These are phyloP conservation scores for Erigeron canadensis DNA, from an alignment of 129 eudicot species.

Conservation along the genomic window DNA sequence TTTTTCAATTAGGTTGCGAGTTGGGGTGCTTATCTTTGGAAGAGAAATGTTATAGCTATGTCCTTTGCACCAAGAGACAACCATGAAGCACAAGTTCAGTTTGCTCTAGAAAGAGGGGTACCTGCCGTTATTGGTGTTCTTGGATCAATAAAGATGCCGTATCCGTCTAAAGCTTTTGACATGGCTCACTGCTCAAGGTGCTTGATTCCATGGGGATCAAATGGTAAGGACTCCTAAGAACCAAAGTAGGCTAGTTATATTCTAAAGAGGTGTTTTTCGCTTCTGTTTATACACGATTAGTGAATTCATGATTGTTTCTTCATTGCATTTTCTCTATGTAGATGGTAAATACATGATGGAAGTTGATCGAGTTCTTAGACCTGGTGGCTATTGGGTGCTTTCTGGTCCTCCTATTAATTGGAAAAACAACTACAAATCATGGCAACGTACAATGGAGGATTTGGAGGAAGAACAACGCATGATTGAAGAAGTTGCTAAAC, in stretches of 20 bases:
- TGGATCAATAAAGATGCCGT: constrained; percentile 24
- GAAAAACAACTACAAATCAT: constrained; percentile 22
- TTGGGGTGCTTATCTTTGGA: constrained; percentile 33
- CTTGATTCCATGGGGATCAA: constrained; percentile 36
- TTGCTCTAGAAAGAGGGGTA: constrained; percentile 32
- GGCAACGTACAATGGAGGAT: constrained; percentile 33
- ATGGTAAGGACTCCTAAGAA: constrained; percentile 2
- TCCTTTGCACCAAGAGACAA: constrained; percentile 33
- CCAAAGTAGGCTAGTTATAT: not conserved
- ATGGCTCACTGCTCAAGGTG: constrained; percentile 35
- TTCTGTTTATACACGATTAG: not conserved
- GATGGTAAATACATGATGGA: constrained; percentile 39
- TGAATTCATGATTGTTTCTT: not conserved
- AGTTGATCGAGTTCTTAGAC: constrained; percentile 35
- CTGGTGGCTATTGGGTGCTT: constrained; percentile 33
- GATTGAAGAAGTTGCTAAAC: constrained; percentile 38
- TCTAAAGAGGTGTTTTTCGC: not conserved
- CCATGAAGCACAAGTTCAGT: constrained; percentile 33
- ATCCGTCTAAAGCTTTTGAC: constrained; percentile 33
- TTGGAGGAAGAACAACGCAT: constrained; percentile 36
- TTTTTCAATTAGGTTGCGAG: constrained; percentile 20
- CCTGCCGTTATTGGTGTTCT: constrained; percentile 33
- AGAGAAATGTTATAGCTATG: constrained; percentile 34
- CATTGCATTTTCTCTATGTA: not conserved
- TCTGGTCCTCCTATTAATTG: constrained; percentile 32